phyloP scores from a whole-genome alignment of 257 asterid genomes.

The Nyctanthes arbortristis region DNA sequence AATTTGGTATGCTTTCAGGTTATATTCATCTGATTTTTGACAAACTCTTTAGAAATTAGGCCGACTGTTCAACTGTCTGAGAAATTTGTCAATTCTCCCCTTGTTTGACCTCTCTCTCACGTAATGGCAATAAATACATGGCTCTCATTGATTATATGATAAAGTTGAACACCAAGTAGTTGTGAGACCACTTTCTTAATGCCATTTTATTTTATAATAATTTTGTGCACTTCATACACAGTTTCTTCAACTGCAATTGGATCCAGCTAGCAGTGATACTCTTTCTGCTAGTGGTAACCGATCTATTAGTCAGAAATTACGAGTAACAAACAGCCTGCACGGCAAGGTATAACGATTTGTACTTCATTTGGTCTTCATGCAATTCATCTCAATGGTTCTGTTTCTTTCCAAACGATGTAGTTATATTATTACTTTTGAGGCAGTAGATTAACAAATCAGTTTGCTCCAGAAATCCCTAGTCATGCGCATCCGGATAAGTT shows the following conservation, averaged over 20 bases:
- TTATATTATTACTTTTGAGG: not conserved
- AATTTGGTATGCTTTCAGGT: not conserved
- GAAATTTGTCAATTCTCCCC: not conserved
- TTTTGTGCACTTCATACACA: conserved; percentile 36
- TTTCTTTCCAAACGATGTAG: not conserved
- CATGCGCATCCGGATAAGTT: conserved; percentile 83
- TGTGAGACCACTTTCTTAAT: conserved; percentile 7
- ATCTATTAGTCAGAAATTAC: conserved; percentile 67
- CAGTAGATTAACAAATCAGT: conserved; percentile 22
- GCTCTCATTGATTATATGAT: conserved; percentile 4
- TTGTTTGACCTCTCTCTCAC: not conserved
- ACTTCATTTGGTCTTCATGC: conserved; percentile 2
- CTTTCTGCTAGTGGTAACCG: conserved; percentile 77
- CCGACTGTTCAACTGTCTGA: not conserved
- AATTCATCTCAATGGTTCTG: conserved; percentile 1
- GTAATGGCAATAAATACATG: not conserved
- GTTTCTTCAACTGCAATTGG: conserved; percentile 98
- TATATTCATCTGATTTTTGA: conserved; percentile 2
- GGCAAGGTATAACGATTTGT: conserved; percentile 66
- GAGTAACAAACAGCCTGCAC: conserved; percentile 85
- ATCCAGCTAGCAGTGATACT: conserved; percentile 80
- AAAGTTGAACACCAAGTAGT: conserved; percentile 6
- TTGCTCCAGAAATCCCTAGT: conserved; percentile 79
- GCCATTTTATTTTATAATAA: conserved; percentile 18
- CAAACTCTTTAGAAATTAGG: not conserved